phyloP scores from a whole-genome alignment of 2,329 filamentous ascomycete genomes.

The Aphanoascus verrucosus region DNA sequence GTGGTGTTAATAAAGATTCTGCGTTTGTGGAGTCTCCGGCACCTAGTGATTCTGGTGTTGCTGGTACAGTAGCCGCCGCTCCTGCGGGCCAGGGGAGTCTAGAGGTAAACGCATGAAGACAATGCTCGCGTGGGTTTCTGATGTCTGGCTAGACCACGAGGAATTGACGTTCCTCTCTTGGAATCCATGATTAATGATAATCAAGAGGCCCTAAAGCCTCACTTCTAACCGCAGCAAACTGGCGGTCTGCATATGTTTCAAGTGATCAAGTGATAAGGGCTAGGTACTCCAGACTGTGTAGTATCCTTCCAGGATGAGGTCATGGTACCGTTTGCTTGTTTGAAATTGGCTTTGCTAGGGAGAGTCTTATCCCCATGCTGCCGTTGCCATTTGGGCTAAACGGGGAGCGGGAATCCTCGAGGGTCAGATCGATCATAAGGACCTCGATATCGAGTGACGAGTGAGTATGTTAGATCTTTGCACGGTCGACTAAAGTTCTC shows the following conservation, averaged over 20 bases:
- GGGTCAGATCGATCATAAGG: not conserved
- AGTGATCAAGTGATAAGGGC: not conserved
- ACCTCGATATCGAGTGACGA: not conserved
- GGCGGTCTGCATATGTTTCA: not conserved
- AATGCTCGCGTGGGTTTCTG: too few species aligned
- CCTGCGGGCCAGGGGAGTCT: too few species aligned
- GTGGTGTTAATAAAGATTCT: not conserved
- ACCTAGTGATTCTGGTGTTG: too few species aligned
- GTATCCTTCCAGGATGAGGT: not conserved
- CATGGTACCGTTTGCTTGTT: conserved; percentile 2
- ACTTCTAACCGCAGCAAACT: not conserved
- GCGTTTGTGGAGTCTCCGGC: too few species aligned
- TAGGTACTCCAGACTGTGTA: too few species aligned
- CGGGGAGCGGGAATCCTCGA: not conserved
- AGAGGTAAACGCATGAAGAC: too few species aligned
- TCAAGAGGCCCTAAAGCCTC: too few species aligned
- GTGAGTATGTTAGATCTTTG: not conserved
- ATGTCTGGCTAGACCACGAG: too few species aligned
- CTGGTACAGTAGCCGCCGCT: too few species aligned
- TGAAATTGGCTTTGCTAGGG: conserved; percentile 5
- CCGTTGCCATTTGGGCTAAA: not conserved
- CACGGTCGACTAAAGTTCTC: not conserved
- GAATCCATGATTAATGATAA: too few species aligned
- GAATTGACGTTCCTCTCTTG: too few species aligned
- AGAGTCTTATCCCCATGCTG: not conserved